These are phyloP conservation scores for Aspergillus carbonarius DNA, from an alignment of 2,329 filamentous ascomycete genomes.

Conservation along the genomic window DNA sequence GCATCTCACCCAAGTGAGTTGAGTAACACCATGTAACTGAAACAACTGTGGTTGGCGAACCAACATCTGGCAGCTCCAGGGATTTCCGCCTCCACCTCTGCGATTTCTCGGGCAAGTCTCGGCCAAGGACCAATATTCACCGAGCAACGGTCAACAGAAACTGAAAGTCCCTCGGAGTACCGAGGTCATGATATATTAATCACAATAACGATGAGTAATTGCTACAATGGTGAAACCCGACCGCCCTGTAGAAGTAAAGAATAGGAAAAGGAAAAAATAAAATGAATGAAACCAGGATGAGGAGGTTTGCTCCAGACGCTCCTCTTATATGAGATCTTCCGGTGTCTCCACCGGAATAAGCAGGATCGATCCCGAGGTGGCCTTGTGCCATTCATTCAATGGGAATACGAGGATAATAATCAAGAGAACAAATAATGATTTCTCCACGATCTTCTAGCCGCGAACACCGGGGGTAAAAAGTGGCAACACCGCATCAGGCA, in stretches of 20 bases:
- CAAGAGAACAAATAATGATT: background rate
- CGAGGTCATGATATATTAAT: background rate
- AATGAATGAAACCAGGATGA: background rate
- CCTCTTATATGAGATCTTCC: background rate
- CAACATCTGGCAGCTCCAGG: background rate
- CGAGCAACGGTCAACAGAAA: background rate
- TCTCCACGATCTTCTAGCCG: conserved; percentile 10
- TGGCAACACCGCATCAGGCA: background rate
- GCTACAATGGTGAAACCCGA: background rate
- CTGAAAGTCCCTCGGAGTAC: background rate
- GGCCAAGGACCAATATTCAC: conserved; percentile 1
- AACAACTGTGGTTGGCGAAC: background rate
- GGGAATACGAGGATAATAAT: background rate
- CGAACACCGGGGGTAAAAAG: conserved; percentile 11
- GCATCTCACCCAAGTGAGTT: background rate
- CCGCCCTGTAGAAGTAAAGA: background rate
- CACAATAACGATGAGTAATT: background rate
- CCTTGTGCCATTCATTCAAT: background rate
- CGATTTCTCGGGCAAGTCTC: conserved; percentile 16
- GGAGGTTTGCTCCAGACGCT: background rate
- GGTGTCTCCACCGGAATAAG: background rate
- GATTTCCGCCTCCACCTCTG: conserved; percentile 8
- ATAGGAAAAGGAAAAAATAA: background rate
- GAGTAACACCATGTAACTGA: background rate
- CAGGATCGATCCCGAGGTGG: background rate